Base-by-base conservation (phyloP, 73 alveolate species). In the Paramecium bursaria region DNA sequence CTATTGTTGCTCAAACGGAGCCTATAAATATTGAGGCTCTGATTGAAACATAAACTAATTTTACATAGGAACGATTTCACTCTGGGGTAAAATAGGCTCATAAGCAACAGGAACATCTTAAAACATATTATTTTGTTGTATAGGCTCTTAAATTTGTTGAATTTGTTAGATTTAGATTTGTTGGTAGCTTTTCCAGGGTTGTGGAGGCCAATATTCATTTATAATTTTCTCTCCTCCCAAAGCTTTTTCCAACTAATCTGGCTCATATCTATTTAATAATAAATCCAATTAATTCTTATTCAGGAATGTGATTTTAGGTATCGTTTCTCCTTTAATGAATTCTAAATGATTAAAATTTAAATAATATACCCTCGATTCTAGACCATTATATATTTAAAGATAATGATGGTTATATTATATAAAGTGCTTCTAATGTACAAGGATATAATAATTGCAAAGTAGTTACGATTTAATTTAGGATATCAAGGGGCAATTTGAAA, bases 161-260 rank as follows among this genome's bases (percentile, higher is more conserved):
- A 7, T 39, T 7, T 67, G 5, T 67, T 67, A 27, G 7, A 39
- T 9, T 19, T 31, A 7, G 22, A 47, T 42, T 14, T 53, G 82
- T 67, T 35, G 10, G 4, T 67, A 53, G 22, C 44, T 39, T 17
- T 15, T 35, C 9, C 44, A 67, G 3, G 57, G 60, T 39, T 67
- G 60, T 35, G 82, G 82, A 5, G 82, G 82, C 82, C 82, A 67
- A 67, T 39, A 67, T 39, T 35, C 14, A 39, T 67, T 15, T 2
- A 67, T 1, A 39, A 33, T 35, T 30, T 67, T 67, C 11, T 67
- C 55, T 35, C 82, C 82, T 35, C 82, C 82, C 4, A 67, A 67
- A 0, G 53, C 26, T 67, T 67, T 3, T 35, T 67, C 82, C 2
- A 67, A 23, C 21, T 19, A 5, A 13, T 67, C 82, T 39, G 82